phyloP scores from a whole-genome alignment of 179 eudicot genomes.

The Actinidia chinensis region DNA sequence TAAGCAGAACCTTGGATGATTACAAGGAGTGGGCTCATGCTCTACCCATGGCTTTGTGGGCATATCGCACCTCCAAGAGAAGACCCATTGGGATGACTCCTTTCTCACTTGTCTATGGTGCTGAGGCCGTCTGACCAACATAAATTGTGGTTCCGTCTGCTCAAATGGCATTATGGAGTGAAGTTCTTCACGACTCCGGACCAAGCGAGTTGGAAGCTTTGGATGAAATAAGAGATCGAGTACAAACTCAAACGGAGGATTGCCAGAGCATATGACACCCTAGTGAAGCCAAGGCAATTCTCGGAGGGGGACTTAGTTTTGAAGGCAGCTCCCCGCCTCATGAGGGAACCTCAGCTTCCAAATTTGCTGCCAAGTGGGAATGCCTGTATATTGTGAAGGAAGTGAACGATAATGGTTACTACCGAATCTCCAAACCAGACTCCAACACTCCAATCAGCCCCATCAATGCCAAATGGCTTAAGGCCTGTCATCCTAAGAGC shows the following conservation, averaged over 20 bases:
- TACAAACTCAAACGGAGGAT: not conserved
- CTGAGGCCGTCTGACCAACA: not conserved
- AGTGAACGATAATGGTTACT: not conserved
- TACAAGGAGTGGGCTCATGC: not conserved
- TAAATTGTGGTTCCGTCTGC: not conserved
- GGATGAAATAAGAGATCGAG: not conserved
- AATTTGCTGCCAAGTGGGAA: not conserved
- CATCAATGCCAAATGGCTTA: no score
- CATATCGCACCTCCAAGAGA: not conserved
- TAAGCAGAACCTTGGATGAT: not conserved
- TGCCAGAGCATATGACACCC: not conserved
- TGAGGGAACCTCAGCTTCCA: not conserved
- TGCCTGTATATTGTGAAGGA: not conserved
- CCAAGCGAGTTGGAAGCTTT: not conserved
- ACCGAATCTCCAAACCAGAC: no score
- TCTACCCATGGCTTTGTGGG: not conserved
- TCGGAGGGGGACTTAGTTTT: not conserved
- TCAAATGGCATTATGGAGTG: rapidly evolving
- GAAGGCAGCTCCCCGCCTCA: not conserved
- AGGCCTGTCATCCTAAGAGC: no score
- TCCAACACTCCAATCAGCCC: no score
- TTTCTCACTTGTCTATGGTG: not conserved
- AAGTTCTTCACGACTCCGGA: rapidly evolving
- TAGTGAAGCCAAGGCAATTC: not conserved
- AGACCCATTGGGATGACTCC: not conserved